Conservation (phyloP, 2,329 filamentous ascomycete species). For the Exophiala xenobiotica region DNA sequence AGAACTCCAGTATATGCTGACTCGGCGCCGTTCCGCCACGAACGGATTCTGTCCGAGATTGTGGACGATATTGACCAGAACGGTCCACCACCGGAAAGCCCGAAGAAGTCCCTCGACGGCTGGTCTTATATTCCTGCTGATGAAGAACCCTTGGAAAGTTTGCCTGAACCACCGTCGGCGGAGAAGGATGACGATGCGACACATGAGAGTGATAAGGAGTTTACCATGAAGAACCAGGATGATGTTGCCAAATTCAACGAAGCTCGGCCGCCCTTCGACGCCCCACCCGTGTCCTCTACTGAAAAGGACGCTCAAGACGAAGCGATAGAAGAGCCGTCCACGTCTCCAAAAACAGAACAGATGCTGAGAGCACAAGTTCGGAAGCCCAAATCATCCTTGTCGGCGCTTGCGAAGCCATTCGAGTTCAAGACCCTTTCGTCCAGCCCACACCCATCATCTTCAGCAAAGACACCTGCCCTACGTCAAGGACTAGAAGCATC, state of each 20-base stretch:
- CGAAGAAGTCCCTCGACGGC: slow-evolving; percentile 25
- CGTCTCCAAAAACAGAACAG: neutral
- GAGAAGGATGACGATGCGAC: slow-evolving; percentile 37
- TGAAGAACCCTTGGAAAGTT: slow-evolving; percentile 38
- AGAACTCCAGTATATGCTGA: slow-evolving; percentile 72
- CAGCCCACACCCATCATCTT: slow-evolving; percentile 32
- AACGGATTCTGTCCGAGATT: slow-evolving; percentile 21
- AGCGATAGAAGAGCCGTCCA: slow-evolving; percentile 1
- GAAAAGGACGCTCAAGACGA: slow-evolving; percentile 7
- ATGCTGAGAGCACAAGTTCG: slow-evolving; percentile 21
- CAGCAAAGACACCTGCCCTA: slow-evolving; percentile 9
- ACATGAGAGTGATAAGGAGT: slow-evolving; percentile 52
- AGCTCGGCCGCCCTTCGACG: slow-evolving; percentile 46
- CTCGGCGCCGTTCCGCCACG: slow-evolving; percentile 37
- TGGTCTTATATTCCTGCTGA: slow-evolving; percentile 31
- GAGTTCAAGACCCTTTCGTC: slow-evolving; percentile 44
- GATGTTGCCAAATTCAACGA: slow-evolving; percentile 52
- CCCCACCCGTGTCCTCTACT: neutral
- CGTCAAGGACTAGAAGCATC: slow-evolving; percentile 23
- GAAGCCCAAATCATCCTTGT: slow-evolving; percentile 60
- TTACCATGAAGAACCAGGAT: slow-evolving; percentile 56
- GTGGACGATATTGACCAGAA: slow-evolving; percentile 18
- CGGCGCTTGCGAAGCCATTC: slow-evolving; percentile 70
- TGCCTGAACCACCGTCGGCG: slow-evolving; percentile 37
- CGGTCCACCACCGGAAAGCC: slow-evolving; percentile 7